Percentiles rank a stretch among this genome's conserved stretches.
Conservation (phyloP, 352 stramenopile genomes). For the Globisporangium alternatum region DNA sequence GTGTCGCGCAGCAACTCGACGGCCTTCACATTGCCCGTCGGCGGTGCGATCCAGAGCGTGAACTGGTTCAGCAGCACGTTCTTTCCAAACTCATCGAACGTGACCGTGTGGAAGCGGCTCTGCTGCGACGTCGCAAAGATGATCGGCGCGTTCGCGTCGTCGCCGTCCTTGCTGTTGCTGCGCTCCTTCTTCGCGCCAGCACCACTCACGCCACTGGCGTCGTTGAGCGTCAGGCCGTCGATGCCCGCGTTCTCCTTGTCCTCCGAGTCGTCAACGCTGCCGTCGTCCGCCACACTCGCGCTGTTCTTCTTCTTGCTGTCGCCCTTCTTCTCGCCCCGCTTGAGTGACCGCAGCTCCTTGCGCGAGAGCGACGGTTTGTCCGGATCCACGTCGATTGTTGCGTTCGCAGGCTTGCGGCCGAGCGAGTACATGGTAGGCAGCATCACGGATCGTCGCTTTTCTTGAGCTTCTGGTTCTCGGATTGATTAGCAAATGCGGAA, state of each 20-base stretch:
- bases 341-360: conserved; percentile 50
- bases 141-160: not conserved
- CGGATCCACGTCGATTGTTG: conserved; percentile 16
- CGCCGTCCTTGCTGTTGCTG: no score
- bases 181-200: not conserved
- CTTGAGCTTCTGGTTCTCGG: not conserved
- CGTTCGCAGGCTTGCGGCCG: conserved; percentile 27
- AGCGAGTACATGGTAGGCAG: conserved; percentile 40
- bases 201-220: not conserved
- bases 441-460: no score
- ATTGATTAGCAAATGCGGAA: not conserved
- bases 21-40: conserved; percentile 12
- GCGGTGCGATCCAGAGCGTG: conserved; percentile 35
- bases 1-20: conserved; percentile 66
- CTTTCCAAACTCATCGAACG: conserved; percentile 57
- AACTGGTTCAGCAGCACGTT: conserved; percentile 61
- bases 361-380: conserved; percentile 30
- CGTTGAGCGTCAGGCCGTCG: conserved; percentile 9
- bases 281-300: no score
- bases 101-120: conserved; percentile 61
- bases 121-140: conserved; percentile 47
- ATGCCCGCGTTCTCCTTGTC: not conserved
- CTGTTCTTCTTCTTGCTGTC: no score
- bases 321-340: conserved; percentile 24
- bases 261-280: not conserved